Base-by-base conservation (phyloP, 2,329 filamentous ascomycete genomes). In the Sclerotiophoma versabilis region DNA sequence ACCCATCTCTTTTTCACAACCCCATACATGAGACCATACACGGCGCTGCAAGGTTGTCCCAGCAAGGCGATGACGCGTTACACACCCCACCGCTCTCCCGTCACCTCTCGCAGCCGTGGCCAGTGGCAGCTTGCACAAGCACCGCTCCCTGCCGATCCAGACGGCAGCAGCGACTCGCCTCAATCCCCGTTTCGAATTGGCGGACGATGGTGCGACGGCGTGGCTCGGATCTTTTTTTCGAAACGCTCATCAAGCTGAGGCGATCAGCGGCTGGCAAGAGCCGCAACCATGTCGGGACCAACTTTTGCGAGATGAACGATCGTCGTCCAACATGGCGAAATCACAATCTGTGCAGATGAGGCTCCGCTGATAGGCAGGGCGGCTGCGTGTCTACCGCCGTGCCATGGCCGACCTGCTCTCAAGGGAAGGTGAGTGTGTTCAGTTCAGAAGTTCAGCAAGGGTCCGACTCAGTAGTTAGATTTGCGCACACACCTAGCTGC, bases 301-400 rank as follows among this genome's bases (percentile, higher is more conserved):
- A 43, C 27, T 4, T 17, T 10, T 20, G 32, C 23, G 15, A 38
- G 41, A 45, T 26, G 48, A 51, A 30, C 32, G 48, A 51, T 51
- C 32, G 22, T 5, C 47, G 20, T 25, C 10, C 17, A 15, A 44
- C 32, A 30, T 17, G 33, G 33, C 23, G 26, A 32, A 11, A n/a
- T 22, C 41, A 23, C 9, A 9, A 9, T 7, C 3, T 39, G 39
- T 37, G 30, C 22, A 44, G 51, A 54, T 54, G 51, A 49, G 45
- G 51, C 39, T 54, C 51, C 51, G 51, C 51, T 54, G 51, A 54
- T 54, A 45, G 45, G 23, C 51, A 49, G 45, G 51, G 39, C 50
- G 43, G 49, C 15, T 47, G 42, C 36, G 36, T 29, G 29, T 34
- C 49, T 20, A 11, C 19, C 25, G 46, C 46, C 38, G 26, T 25